Evolutionary conservation across 1,284 basidiomycete species (phyloP).

Genomic region (Puccinia hordei): DNA sequence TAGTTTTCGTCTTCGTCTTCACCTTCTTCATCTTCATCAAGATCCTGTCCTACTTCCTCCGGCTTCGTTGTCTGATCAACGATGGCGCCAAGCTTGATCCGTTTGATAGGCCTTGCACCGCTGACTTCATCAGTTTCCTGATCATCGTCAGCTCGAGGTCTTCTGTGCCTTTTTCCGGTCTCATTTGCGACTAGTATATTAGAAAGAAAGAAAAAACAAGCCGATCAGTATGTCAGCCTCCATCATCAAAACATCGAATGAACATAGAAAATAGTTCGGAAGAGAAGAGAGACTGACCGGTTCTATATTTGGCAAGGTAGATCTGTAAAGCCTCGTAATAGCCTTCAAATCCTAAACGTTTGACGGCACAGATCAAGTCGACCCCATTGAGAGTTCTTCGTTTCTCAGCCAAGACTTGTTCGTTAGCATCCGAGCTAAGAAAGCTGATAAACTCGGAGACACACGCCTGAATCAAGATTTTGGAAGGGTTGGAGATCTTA

Average conservation of each 20-base stretch:
- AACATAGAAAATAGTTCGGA: background rate
- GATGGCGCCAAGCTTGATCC: background rate
- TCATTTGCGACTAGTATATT: slow-evolving; percentile 25
- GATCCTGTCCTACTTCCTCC: too few species aligned
- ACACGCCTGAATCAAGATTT: slow-evolving; percentile 34
- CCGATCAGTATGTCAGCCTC: background rate
- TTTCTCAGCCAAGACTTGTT: slow-evolving; percentile 14
- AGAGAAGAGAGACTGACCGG: slow-evolving; percentile 8
- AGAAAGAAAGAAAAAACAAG: slow-evolving; percentile 5
- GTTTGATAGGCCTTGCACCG: background rate
- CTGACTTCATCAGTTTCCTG: background rate
- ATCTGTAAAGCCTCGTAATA: slow-evolving; percentile 44
- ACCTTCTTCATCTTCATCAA: too few species aligned
- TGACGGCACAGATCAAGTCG: slow-evolving; percentile 27
- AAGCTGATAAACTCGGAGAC: slow-evolving; percentile 48
- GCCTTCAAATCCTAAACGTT: slow-evolving; percentile 31
- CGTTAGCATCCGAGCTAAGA: slow-evolving; percentile 26
- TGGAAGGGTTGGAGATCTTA: slow-evolving; percentile 45
- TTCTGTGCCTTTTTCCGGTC: slow-evolving; percentile 30
- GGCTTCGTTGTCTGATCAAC: too few species aligned
- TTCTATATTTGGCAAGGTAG: slow-evolving; percentile 45
- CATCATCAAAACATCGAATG: background rate
- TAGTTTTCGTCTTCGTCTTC: too few species aligned
- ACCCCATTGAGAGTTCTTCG: slow-evolving; percentile 38
- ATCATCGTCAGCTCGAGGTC: slow-evolving; percentile 33